phyloP scores from a whole-genome alignment of 1,284 basidiomycete genomes.

The Rhodotorula sp. region DNA sequence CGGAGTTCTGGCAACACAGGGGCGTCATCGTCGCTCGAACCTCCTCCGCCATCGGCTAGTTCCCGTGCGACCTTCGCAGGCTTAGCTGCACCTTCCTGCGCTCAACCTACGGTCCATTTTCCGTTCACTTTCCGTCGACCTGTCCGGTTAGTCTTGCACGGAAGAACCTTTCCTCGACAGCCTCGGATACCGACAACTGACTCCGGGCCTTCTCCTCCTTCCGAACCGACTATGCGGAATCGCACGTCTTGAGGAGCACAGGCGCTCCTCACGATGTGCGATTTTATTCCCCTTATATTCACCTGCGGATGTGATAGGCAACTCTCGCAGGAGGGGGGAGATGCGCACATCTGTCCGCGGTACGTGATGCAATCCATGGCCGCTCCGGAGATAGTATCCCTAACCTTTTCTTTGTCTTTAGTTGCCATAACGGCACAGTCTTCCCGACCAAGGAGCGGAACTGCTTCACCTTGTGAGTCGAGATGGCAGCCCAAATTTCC shows the following conservation, averaged over 20 bases:
- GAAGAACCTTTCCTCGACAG: too few species aligned
- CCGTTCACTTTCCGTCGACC: too few species aligned
- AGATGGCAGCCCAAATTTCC: neutral
- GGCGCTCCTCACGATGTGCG: neutral
- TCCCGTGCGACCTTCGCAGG: too few species aligned
- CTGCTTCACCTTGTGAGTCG: conserved; percentile 17
- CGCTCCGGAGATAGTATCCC: too few species aligned
- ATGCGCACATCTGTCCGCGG: conserved; percentile 19
- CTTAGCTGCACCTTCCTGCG: too few species aligned
- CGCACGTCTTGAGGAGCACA: neutral
- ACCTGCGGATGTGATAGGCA: conserved; percentile 21
- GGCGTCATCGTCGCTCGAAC: too few species aligned
- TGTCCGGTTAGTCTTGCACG: too few species aligned
- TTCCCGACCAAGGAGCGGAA: conserved; percentile 8
- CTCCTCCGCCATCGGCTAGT: too few species aligned
- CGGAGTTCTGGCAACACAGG: neutral
- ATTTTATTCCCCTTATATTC: conserved; percentile 14
- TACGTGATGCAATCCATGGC: neutral
- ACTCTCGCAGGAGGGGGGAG: conserved; percentile 10
- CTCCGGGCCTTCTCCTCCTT: neutral
- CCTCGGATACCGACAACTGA: too few species aligned
- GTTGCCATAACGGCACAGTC: conserved; percentile 22
- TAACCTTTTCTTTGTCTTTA: neutral
- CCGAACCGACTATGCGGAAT: neutral
- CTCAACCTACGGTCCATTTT: too few species aligned